Evolutionary conservation across 2,329 filamentous ascomycete genomes (phyloP).

Genomic region (Lomentospora prolificans): DNA sequence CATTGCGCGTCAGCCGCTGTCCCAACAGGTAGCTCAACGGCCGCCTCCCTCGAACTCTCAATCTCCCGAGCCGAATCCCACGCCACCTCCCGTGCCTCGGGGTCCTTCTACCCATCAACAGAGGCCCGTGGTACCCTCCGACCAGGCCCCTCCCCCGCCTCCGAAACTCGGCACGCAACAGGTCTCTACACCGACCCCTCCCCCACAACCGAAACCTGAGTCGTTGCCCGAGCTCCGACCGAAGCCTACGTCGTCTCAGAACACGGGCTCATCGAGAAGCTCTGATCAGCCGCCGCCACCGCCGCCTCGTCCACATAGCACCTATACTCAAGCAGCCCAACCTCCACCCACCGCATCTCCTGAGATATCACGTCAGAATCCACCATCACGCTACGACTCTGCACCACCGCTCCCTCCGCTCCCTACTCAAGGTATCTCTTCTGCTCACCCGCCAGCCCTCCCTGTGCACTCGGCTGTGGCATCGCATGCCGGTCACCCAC

Average conservation of each 20-base stretch:
- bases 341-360: background rate
- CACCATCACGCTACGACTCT: constrained; percentile 34
- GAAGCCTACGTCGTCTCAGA: constrained; percentile 13
- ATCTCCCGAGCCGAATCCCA: constrained; percentile 38
- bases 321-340: background rate
- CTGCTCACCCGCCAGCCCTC: constrained; percentile 1
- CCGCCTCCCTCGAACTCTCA: background rate
- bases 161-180: constrained; percentile 11
- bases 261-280: constrained; percentile 15
- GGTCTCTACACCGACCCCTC: constrained; percentile 17
- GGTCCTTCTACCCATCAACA: constrained; percentile 51
- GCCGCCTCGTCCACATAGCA: background rate
- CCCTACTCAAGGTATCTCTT: background rate
- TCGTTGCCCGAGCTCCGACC: constrained; percentile 11
- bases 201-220: constrained; percentile 16
- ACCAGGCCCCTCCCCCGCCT: constrained; percentile 3
- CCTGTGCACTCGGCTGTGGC: background rate
- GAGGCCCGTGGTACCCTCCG: constrained; percentile 22
- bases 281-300: constrained; percentile 13
- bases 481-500: background rate
- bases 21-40: constrained; percentile 18
- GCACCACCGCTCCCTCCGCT: constrained; percentile 28
- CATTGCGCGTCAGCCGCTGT: constrained; percentile 44
- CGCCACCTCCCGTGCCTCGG: constrained; percentile 62
- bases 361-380: background rate